Base-by-base conservation (phyloP, 176 grass and related monocot genomes). In the Guadua angustifolia region DNA sequence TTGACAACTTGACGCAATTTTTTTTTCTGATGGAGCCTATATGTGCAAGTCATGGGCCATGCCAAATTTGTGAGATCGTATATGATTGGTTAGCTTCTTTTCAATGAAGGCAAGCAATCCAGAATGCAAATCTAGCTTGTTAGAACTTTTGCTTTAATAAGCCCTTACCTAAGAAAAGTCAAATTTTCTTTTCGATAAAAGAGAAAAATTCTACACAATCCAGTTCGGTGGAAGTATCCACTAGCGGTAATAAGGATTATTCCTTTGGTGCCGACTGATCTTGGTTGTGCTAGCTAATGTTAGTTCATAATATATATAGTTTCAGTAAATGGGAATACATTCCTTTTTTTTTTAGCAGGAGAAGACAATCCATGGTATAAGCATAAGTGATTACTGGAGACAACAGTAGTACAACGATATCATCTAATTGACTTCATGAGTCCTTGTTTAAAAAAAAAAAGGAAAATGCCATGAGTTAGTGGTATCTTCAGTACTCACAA, bases 31-130 rank as follows among this genome's bases (percentile, higher is more conserved):
- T 82, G 77, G 83, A 55, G 46, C 88, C 45, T 69, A 45, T 81
- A 77, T 89, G 17, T 55, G 22, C 52, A 36, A 62, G 69, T 71
- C 71, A 70, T 77, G 77, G 64, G 82, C 57, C 57, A 82, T 77
- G 64, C 88, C 83, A 89, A 82, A 66, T 66, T 58, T 49, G 55
- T 86, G 44, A 65, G 71, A 71, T 45, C 59, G 35, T 66, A 61
- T 71, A 80, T 89, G 56, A 86, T 89, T 89, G 56, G 71, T 40
- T 75, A 71, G 76, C 76, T 38, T 76, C 24, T 77, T 89, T 81
- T 89, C 33, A 80, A 81, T 81, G 38, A 64, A 76, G 71, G 78
- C 77, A 89, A 85, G 64, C 57, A 62, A 89, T 82, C 65, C 55
- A 72, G 83, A 43, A 47, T 65, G 78, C 25, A 86, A 75, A 77